Evolutionary conservation across 129 eudicot genomes (phyloP).

Genomic region (Mikania micrantha): DNA sequence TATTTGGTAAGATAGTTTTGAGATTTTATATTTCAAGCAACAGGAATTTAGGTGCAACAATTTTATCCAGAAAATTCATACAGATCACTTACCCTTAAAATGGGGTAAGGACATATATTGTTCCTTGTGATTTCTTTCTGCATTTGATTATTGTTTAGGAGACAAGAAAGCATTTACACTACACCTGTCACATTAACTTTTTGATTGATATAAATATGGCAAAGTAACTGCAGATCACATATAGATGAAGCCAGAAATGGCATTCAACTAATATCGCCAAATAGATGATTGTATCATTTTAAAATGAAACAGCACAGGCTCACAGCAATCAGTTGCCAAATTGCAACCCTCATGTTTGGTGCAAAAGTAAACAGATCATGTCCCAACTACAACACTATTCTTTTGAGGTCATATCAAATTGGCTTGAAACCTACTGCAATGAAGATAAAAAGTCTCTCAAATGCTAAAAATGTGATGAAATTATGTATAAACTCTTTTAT

Average conservation of each 20-base stretch:
- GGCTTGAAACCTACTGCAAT: background rate
- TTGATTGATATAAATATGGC: background rate
- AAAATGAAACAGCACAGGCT: background rate
- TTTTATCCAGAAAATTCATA: background rate
- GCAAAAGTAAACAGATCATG: background rate
- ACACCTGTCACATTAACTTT: background rate
- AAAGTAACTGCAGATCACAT: background rate
- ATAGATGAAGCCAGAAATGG: background rate
- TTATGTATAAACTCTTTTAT: background rate
- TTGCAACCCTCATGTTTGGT: background rate
- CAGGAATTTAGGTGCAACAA: background rate
- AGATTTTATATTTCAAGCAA: background rate
- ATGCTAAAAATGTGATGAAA: background rate
- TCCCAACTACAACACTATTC: background rate
- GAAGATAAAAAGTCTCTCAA: no score
- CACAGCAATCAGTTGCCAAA: background rate
- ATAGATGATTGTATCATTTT: background rate
- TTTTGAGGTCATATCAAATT: background rate
- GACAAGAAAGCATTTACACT: background rate
- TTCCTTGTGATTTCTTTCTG: background rate
- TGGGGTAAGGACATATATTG: background rate
- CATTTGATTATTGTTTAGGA: slow-evolving; percentile 12
- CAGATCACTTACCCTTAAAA: background rate
- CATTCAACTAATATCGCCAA: background rate
- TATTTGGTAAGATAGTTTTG: background rate